Evolutionary conservation across 495 filamentous ascomycete genomes (phyloP), one percentile per base, ranked within the genome.

Genomic region (Annulohypoxylon stygium): DNA sequence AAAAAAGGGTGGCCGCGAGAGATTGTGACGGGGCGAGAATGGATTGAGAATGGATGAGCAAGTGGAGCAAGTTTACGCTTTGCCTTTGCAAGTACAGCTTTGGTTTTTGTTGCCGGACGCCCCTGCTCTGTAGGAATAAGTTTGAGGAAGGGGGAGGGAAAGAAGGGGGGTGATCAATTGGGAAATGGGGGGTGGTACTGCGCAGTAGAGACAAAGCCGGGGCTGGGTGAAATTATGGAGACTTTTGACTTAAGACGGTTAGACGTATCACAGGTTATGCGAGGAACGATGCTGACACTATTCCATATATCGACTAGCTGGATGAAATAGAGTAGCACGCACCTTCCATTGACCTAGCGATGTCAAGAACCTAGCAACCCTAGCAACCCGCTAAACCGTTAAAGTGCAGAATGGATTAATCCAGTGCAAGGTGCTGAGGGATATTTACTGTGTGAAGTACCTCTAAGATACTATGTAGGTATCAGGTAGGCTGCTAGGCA

Each of bases 1-100:
- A 75, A 76, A 75, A 75, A 76, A 75, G 75, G 66, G 75, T 75
- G 72, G 67, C 58, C 72, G 67, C 61, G 59, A 75, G 71, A 74
- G 72, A 75, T 75, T 75, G 72, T 75, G 62, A 75, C 72, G 72
- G 72, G 72, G 71, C 71, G 63, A 75, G 71, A 33, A 74, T 70
- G 67, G 63, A 47, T 47, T n/a, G 18, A 16, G 18, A 45, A 47
- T 47, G 43, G 43, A 70, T 64, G 63, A 65, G 43, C 62, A 70
- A 75, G 72, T 75, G 72, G 72, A 75, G 67, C 67, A 53, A 25
- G 43, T 66, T 47, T 47, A 47, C 43, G 43, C 43, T 47, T 74
- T 70, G 58, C 48, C 64, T 73, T 73, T 68, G 53, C 39, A 30
- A 67, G 72, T 34, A 54, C 61, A 70, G 67, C 50, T 70, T 65